Conservation (phyloP, 1,284 basidiomycete species). For the Papiliotrema fonsecae region DNA sequence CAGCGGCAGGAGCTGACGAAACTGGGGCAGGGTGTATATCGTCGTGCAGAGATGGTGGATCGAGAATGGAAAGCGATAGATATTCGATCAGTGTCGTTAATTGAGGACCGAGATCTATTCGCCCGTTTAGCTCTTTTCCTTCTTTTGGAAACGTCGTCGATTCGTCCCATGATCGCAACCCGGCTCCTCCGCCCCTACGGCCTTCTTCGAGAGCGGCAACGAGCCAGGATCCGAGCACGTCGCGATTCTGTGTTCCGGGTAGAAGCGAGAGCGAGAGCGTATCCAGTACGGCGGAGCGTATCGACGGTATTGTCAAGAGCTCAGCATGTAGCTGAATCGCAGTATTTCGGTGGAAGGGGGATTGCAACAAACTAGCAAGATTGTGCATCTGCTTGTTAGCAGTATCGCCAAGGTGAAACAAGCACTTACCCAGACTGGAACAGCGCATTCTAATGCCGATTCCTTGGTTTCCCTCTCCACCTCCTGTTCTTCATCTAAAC, state of each 20-base stretch:
- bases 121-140: constrained; percentile 11
- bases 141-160: constrained; percentile 19
- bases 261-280: constrained; percentile 51
- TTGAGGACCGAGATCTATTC: constrained; percentile 46
- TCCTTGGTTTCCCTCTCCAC: constrained; percentile 49
- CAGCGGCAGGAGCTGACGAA: constrained; percentile 8
- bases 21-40: constrained; percentile 62
- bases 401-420: not conserved
- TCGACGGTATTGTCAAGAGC: constrained; percentile 57
- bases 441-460: constrained; percentile 42
- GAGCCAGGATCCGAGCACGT: constrained; percentile 73
- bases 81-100: constrained; percentile 43
- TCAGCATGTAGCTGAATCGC: constrained; percentile 66
- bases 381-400: constrained; percentile 65
- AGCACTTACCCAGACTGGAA: constrained; percentile 80
- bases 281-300: constrained; percentile 58
- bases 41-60: constrained; percentile 62
- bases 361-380: constrained; percentile 71
- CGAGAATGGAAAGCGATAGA: constrained; percentile 54
- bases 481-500: constrained; percentile 49
- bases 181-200: constrained; percentile 31
- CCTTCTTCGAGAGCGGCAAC: constrained; percentile 46
- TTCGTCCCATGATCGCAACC: constrained; percentile 31
- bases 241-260: constrained; percentile 60
- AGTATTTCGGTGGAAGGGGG: constrained; percentile 72